phyloP scores from a whole-genome alignment of 768 basidiomycete genomes.

The Pholiota molesta region DNA sequence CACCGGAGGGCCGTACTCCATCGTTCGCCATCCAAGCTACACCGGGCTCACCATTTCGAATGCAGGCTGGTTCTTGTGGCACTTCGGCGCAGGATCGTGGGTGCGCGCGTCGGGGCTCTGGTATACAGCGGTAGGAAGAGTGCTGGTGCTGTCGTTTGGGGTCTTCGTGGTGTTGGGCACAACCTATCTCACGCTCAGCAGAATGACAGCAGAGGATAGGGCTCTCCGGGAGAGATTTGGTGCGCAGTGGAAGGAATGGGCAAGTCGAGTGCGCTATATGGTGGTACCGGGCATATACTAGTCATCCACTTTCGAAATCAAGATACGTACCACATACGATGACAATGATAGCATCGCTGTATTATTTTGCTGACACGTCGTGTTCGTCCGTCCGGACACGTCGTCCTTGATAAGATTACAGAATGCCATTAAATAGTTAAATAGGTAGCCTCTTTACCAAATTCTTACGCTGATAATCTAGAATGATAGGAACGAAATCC shows the following conservation, averaged over 20 bases:
- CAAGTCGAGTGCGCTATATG: slow-evolving; percentile 11
- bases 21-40: slow-evolving; percentile 49
- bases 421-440: too few species aligned
- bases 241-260: slow-evolving; percentile 15
- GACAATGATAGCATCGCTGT: background rate
- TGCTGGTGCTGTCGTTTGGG: slow-evolving; percentile 24
- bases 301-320: background rate
- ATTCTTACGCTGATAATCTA: slow-evolving; percentile 83
- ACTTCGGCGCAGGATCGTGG: slow-evolving; percentile 43
- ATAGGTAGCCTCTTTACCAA: slow-evolving; percentile 43
- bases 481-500: slow-evolving; percentile 85
- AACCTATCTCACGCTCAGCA: slow-evolving; percentile 13
- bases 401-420: background rate
- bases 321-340: too few species aligned
- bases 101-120: slow-evolving; percentile 42
- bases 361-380: background rate
- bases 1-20: slow-evolving; percentile 43
- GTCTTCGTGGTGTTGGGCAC: slow-evolving; percentile 28
- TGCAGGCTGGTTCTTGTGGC: slow-evolving; percentile 28
- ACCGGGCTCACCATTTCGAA: slow-evolving; percentile 39
- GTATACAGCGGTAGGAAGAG: slow-evolving; percentile 30
- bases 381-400: background rate
- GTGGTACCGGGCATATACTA: slow-evolving; percentile 13
- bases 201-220: slow-evolving; percentile 17
- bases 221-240: slow-evolving; percentile 15